phyloP scores from a whole-genome alignment of 2,329 filamentous ascomycete species.

The Ilyonectria robusta region DNA sequence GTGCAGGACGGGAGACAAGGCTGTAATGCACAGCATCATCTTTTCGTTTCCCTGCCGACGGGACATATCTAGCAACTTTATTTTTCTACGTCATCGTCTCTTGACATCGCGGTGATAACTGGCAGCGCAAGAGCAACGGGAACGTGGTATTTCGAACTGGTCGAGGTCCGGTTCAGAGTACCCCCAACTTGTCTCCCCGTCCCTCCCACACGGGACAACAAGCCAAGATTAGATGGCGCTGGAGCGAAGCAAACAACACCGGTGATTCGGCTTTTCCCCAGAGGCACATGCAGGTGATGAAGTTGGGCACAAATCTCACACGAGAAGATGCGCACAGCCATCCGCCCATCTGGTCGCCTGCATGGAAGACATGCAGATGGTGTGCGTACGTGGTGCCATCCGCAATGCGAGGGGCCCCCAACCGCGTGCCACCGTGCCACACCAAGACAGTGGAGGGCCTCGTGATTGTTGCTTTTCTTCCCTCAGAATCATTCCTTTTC shows the following conservation, averaged over 20 bases:
- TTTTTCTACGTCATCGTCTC: too few species aligned
- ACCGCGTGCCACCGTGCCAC: neutral
- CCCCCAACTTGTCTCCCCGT: too few species aligned
- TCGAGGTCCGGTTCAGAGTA: too few species aligned
- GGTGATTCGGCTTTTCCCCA: neutral
- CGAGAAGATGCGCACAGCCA: neutral
- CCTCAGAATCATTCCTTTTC: neutral
- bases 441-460: neutral
- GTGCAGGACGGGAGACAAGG: neutral
- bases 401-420: neutral
- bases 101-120: too few species aligned
- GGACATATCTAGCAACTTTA: neutral
- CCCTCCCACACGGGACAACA: neutral
- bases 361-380: slow-evolving; percentile 5
- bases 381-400: slow-evolving; percentile 4
- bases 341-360: neutral
- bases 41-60: neutral
- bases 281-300: neutral
- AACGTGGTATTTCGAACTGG: too few species aligned
- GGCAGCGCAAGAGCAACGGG: too few species aligned
- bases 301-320: neutral
- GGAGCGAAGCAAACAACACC: neutral
- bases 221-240: neutral
- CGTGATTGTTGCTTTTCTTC: neutral
- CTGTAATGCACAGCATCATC: neutral